A percentile compares a stretch with the other conserved stretches of the same genome.
These are phyloP conservation scores for Condylostoma magnum DNA, from an alignment of 169 alveolate genomes.

Conservation along the genomic window DNA sequence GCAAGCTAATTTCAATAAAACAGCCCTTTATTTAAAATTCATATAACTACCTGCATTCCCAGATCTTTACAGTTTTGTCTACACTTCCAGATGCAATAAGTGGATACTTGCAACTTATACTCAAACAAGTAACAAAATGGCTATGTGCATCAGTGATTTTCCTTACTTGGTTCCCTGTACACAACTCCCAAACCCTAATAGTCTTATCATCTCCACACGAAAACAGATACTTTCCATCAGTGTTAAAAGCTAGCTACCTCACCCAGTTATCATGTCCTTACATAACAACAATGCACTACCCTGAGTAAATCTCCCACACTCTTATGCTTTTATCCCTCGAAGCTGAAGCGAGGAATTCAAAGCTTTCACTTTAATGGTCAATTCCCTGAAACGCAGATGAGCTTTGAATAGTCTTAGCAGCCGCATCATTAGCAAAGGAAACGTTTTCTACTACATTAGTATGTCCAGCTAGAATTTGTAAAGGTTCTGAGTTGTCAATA, in stretches of 20 bases:
- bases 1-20: too few relatives aligned
- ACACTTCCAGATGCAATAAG: slow-evolving; percentile 35
- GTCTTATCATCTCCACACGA: slow-evolving; percentile 46
- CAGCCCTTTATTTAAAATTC: too few relatives aligned
- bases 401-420: slow-evolving; percentile 13
- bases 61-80: slow-evolving; percentile 37
- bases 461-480: slow-evolving; percentile 51
- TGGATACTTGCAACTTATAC: slow-evolving; percentile 22
- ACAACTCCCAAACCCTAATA: slow-evolving; percentile 43
- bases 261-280: slow-evolving; percentile 87
- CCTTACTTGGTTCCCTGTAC: slow-evolving; percentile 12
- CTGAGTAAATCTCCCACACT: slow-evolving; percentile 73
- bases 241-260: slow-evolving; percentile 61
- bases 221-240: slow-evolving; percentile 36
- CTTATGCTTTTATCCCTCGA: slow-evolving; percentile 77
- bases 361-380: slow-evolving; percentile 38
- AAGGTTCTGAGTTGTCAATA: slow-evolving; percentile 33
- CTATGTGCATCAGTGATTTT: neutral
- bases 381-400: slow-evolving; percentile 23
- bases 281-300: slow-evolving; percentile 54
- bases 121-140: neutral
- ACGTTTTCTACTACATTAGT: slow-evolving; percentile 65
- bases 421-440: slow-evolving; percentile 41
- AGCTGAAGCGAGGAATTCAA: slow-evolving; percentile 71
- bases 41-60: slow-evolving; percentile 44